These are phyloP conservation scores for Herpetospermum pedunculosum DNA, from an alignment of 306 rosid species.

Conservation along the genomic window DNA sequence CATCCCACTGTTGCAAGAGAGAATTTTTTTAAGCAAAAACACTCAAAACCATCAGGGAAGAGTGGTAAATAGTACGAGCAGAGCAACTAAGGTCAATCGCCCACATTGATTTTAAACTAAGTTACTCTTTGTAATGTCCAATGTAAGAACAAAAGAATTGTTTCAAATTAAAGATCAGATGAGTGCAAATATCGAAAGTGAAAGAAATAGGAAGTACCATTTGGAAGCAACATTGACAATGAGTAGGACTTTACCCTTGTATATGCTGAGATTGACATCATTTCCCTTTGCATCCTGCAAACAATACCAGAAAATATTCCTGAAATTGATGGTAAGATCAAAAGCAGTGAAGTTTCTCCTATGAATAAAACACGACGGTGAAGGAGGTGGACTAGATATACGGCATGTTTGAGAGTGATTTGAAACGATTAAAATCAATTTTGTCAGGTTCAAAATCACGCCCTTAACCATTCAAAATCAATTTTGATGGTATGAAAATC, in stretches of 20 bases:
- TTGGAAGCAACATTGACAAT: constrained; percentile 89
- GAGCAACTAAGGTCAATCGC: neutral
- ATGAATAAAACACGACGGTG: neutral
- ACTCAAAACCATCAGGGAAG: neutral
- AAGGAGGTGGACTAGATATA: neutral
- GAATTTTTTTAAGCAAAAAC: too few relatives aligned
- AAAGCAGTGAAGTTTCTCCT: neutral
- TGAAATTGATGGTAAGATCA: neutral
- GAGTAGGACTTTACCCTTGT: constrained; percentile 62
- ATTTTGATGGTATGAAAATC: too few relatives aligned
- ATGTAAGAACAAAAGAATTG: neutral
- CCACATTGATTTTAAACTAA: neutral
- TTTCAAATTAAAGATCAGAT: neutral
- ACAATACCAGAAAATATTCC: neutral
- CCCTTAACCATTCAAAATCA: too few relatives aligned
- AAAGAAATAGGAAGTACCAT: constrained; percentile 35
- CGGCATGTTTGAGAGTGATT: too few relatives aligned
- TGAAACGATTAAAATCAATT: too few relatives aligned
- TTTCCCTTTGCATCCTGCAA: constrained; percentile 65
- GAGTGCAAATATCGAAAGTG: neutral
- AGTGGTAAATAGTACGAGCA: neutral
- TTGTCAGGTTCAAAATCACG: too few relatives aligned
- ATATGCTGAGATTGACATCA: constrained; percentile 43
- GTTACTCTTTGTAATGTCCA: neutral
- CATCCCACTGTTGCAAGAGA: constrained; percentile 55